These are phyloP conservation scores for Leucocoprinus sp. DNA, from an alignment of 768 basidiomycete species.

Conservation along the genomic window DNA sequence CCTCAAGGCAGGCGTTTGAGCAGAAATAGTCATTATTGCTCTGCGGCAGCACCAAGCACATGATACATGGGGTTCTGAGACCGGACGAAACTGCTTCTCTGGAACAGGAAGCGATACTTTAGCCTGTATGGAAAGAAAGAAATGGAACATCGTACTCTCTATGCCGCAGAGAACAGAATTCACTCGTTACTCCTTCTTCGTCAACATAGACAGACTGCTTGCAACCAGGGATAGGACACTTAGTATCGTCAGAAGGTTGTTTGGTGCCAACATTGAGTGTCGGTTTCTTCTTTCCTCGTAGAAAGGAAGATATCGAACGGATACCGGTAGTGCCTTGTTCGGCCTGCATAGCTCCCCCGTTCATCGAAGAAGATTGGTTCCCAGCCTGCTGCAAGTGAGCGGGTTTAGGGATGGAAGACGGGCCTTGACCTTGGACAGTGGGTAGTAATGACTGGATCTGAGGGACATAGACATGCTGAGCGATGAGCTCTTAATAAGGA, in stretches of 20 bases:
- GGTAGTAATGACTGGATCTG: conserved; percentile 33
- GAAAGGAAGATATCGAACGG: conserved; percentile 18
- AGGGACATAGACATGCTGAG: conserved; percentile 40
- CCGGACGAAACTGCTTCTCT: conserved; percentile 55
- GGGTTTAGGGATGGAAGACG: neutral
- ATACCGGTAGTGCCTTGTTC: conserved; percentile 19
- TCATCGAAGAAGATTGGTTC: conserved; percentile 20
- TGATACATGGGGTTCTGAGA: conserved; percentile 47
- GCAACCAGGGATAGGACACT: conserved; percentile 51
- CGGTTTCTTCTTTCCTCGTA: conserved; percentile 21
- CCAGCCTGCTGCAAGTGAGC: neutral
- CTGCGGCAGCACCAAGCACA: conserved; percentile 57
- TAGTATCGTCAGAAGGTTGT: conserved; percentile 28
- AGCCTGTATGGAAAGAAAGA: conserved; percentile 1
- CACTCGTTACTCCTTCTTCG: conserved; percentile 39
- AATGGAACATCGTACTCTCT: conserved; percentile 40
- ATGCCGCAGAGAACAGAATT: conserved; percentile 54
- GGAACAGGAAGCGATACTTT: neutral
- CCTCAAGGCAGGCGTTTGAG: conserved; percentile 46
- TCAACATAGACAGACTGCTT: conserved; percentile 49
- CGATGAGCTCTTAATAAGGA: conserved; percentile 29
- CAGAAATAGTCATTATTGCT: conserved; percentile 58
- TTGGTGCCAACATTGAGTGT: conserved; percentile 24
- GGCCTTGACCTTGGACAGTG: conserved; percentile 7
- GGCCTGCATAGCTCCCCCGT: neutral